phyloP scores from a whole-genome alignment of 306 rosid species.

The Vicia sativa region DNA sequence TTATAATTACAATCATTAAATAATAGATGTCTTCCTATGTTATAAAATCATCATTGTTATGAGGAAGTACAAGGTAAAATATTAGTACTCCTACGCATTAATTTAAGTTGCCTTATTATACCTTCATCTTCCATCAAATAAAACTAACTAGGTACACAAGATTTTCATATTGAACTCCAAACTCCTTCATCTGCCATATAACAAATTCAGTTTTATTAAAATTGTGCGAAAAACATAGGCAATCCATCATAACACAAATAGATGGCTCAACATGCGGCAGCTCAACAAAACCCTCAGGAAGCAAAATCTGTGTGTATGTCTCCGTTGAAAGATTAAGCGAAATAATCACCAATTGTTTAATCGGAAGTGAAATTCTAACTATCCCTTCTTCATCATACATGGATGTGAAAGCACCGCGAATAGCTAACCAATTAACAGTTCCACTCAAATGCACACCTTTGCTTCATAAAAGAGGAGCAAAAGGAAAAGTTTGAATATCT shows the following conservation, averaged over 20 bases:
- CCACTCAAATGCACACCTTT: not conserved
- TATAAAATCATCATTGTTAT: too few species aligned
- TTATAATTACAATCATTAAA: too few species aligned
- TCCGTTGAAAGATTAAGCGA: not conserved
- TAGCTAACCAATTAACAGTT: not conserved
- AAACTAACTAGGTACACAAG: too few species aligned
- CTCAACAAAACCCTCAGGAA: not conserved
- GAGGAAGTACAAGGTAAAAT: too few species aligned
- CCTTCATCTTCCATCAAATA: too few species aligned
- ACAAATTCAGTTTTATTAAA: not conserved
- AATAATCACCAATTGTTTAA: not conserved
- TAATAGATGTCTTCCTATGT: too few species aligned
- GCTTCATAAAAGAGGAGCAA: not conserved
- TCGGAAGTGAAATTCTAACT: not conserved
- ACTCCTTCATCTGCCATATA: not conserved
- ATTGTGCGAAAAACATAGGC: not conserved
- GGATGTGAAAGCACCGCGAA: not conserved
- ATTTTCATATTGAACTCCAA: too few species aligned
- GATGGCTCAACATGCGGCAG: not conserved
- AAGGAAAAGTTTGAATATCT: not conserved
- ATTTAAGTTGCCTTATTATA: too few species aligned
- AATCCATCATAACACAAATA: not conserved
- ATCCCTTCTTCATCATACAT: not conserved
- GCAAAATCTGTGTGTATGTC: not conserved
- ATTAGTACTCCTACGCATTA: too few species aligned